phyloP scores from a whole-genome alignment of 176 grass and related monocot species.

The Dactylis glomerata region DNA sequence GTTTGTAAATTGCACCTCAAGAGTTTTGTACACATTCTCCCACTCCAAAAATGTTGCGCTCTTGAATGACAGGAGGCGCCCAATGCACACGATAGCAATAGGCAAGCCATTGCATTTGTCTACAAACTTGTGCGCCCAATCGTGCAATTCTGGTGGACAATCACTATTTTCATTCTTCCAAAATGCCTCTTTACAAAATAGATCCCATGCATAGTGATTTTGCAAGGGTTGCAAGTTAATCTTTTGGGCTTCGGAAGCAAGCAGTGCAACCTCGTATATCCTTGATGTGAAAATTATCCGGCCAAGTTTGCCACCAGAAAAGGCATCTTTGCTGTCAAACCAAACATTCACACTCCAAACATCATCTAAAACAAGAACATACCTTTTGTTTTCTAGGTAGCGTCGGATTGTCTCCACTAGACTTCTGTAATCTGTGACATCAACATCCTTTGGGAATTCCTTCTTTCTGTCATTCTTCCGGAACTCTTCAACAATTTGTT shows the following conservation, averaged over 20 bases:
- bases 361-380: slow-evolving; percentile 35
- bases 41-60: slow-evolving; percentile 28
- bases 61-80: slow-evolving; percentile 30
- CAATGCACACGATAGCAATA: slow-evolving; percentile 42
- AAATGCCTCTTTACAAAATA: slow-evolving; percentile 44
- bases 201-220: slow-evolving; percentile 13
- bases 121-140: slow-evolving; percentile 24
- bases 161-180: neutral
- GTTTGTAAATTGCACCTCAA: slow-evolving; percentile 27
- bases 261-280: slow-evolving; percentile 14
- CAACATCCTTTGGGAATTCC: slow-evolving; percentile 15
- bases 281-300: slow-evolving; percentile 35
- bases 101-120: slow-evolving; percentile 38
- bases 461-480: slow-evolving; percentile 15
- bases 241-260: slow-evolving; percentile 1
- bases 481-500: slow-evolving; percentile 17
- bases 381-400: slow-evolving; percentile 22
- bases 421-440: slow-evolving; percentile 17
- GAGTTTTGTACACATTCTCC: slow-evolving; percentile 27
- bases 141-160: neutral
- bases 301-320: slow-evolving; percentile 20
- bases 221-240: slow-evolving; percentile 35
- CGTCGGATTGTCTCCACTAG: slow-evolving; percentile 25
- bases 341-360: slow-evolving; percentile 28
- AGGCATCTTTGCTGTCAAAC: slow-evolving; percentile 29